Percentiles rank a stretch among this genome's conserved stretches.
Evolutionary conservation across 139 green algal genomes (phyloP).

Genomic region (Dunaliella primolecta): DNA sequence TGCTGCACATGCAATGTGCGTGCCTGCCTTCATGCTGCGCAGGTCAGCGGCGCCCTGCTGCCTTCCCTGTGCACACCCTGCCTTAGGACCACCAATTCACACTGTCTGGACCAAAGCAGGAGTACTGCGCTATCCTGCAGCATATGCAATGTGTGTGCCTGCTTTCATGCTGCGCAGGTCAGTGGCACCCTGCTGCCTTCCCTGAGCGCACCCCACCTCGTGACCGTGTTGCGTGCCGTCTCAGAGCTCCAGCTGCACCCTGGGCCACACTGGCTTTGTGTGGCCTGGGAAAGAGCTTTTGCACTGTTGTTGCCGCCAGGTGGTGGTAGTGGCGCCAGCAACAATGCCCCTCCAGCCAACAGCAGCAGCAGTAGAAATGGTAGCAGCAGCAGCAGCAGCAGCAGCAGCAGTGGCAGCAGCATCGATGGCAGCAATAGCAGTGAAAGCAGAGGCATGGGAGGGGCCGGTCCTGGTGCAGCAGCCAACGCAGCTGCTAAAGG

Average conservation of each 20-base stretch:
- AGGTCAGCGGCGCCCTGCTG: neutral
- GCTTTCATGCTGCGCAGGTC: neutral
- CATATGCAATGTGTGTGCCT: too few relatives aligned
- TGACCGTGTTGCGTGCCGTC: neutral
- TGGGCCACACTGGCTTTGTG: neutral
- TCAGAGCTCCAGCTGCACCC: neutral
- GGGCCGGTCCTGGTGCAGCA: too few relatives aligned
- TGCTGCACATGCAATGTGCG: too few relatives aligned
- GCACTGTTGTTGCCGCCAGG: neutral
- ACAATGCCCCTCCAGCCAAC: neutral
- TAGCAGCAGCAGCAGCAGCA: conserved; percentile 6
- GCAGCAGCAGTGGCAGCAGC: neutral
- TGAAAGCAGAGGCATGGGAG: neutral
- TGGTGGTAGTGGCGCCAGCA: neutral
- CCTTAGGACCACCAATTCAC: neutral
- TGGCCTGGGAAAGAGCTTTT: neutral
- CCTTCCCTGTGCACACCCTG: neutral
- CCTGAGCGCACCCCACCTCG: neutral
- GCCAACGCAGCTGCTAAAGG: neutral
- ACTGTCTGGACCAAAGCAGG: too few relatives aligned
- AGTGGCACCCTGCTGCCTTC: neutral
- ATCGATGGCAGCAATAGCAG: neutral
- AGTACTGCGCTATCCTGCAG: too few relatives aligned
- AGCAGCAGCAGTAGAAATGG: too few relatives aligned
- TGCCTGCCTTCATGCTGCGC: neutral